Evolutionary conservation across 371 early-diverging fungal genomes (phyloP).

Genomic region (Smittium culicis): DNA sequence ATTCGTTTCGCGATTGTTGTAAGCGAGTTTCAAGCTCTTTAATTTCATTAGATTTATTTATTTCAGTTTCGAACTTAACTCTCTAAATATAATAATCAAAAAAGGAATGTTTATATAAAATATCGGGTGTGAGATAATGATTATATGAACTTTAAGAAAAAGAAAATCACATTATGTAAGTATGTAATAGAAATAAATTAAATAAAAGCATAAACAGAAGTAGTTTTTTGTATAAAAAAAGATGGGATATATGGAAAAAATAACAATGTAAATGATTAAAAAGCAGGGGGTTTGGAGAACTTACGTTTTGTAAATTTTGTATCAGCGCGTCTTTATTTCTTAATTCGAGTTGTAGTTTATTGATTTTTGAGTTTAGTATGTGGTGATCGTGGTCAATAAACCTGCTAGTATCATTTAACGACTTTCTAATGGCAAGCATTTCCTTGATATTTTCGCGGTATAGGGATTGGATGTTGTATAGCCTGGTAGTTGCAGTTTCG

Average conservation of each 20-base stretch:
- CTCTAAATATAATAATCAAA: neutral
- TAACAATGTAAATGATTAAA: neutral
- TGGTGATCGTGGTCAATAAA: slow-evolving; percentile 26
- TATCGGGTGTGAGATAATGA: no score
- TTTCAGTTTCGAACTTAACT: neutral
- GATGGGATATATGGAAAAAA: no score
- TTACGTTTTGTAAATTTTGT: neutral
- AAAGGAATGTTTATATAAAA: no score
- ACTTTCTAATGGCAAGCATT: slow-evolving; percentile 21
- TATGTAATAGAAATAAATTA: no score
- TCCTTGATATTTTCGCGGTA: slow-evolving; percentile 30
- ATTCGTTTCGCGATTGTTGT: slow-evolving; percentile 1
- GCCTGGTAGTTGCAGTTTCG: slow-evolving; percentile 22
- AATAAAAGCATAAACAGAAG: no score
- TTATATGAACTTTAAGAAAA: no score
- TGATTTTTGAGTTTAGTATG: slow-evolving; percentile 25
- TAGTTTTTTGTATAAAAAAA: no score
- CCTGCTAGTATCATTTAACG: slow-evolving; percentile 21
- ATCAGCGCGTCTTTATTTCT: slow-evolving; percentile 24
- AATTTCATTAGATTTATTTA: neutral
- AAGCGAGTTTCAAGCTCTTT: slow-evolving; percentile 7
- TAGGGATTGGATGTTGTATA: slow-evolving; percentile 23
- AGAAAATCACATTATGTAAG: no score
- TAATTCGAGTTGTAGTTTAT: slow-evolving; percentile 24
- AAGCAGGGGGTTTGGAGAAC: neutral